Evolutionary conservation across 2,329 filamentous ascomycete species (phyloP).

Genomic region (Cladosporium sphaerospermum): DNA sequence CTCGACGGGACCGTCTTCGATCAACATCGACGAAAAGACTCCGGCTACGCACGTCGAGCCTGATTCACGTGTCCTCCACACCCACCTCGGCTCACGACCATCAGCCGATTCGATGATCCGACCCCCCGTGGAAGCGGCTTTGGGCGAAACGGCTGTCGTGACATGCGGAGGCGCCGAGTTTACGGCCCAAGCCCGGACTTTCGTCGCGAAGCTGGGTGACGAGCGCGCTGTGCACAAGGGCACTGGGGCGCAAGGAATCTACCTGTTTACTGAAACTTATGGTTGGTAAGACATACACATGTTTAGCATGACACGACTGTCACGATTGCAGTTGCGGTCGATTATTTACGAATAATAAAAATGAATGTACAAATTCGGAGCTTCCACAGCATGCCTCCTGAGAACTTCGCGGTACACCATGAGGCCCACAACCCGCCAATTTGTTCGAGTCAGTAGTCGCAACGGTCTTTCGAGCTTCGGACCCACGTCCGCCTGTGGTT

Average conservation of each 20-base stretch:
- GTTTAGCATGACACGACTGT: too few species aligned
- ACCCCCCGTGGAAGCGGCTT: conserved; percentile 50
- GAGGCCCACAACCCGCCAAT: too few species aligned
- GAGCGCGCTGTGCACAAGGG: conserved; percentile 63
- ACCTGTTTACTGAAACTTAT: conserved; percentile 54
- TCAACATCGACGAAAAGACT: conserved; percentile 20
- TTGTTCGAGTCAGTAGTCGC: too few species aligned
- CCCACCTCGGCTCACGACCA: conserved; percentile 44
- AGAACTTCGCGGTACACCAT: too few species aligned
- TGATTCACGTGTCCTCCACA: conserved; percentile 28
- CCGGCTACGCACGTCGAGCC: background rate
- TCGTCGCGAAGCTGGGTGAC: conserved; percentile 53
- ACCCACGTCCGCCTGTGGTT: too few species aligned
- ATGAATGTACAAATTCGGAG: too few species aligned
- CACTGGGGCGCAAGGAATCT: conserved; percentile 59
- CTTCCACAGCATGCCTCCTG: too few species aligned
- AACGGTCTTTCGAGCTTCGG: too few species aligned
- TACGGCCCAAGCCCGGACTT: conserved; percentile 49
- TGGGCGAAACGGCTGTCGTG: conserved; percentile 57
- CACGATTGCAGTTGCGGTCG: too few species aligned
- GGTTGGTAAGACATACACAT: conserved; percentile 31
- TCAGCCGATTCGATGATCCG: conserved; percentile 47
- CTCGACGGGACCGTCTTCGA: conserved; percentile 10
- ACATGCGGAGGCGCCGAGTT: conserved; percentile 55
- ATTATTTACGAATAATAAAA: too few species aligned